These are phyloP conservation scores for Trametes cubensis DNA, from an alignment of 768 basidiomycete genomes.

Conservation along the genomic window DNA sequence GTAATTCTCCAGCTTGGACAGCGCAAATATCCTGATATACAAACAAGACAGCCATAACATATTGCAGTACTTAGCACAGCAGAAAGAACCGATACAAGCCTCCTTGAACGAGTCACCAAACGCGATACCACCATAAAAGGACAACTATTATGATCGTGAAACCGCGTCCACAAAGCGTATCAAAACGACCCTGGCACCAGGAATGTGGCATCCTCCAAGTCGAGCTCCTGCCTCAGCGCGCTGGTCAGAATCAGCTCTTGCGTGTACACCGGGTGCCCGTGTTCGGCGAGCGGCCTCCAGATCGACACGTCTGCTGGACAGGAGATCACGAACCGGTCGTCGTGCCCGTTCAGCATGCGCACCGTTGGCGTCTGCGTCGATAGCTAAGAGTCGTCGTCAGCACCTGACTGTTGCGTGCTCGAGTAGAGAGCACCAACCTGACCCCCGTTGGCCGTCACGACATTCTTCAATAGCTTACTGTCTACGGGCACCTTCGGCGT, in stretches of 20 bases:
- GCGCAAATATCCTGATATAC: too few relatives aligned
- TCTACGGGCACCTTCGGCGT: conserved; percentile 67
- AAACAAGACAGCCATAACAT: too few relatives aligned
- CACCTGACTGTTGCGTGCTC: neutral
- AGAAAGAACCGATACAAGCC: too few relatives aligned
- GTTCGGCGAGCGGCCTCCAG: conserved; percentile 63
- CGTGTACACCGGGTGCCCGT: conserved; percentile 61
- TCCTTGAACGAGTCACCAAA: too few relatives aligned
- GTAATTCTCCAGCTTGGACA: too few relatives aligned
- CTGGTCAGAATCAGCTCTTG: conserved; percentile 68
- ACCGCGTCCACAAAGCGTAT: neutral
- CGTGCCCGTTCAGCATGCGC: conserved; percentile 54
- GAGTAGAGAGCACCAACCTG: conserved; percentile 47
- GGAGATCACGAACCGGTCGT: conserved; percentile 64
- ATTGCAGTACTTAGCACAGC: too few relatives aligned
- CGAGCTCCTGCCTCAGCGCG: conserved; percentile 66
- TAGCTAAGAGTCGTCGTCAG: conserved; percentile 35
- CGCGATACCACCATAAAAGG: too few relatives aligned
- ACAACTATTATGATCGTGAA: too few relatives aligned
- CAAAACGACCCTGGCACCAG: conserved; percentile 10
- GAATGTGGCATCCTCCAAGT: conserved; percentile 52
- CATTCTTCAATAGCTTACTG: conserved; percentile 62
- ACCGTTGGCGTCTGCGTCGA: conserved; percentile 53
- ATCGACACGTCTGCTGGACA: conserved; percentile 62
- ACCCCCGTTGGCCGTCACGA: conserved; percentile 72